Base-by-base conservation (phyloP, 306 rosid genomes). In the Hippophae gyantsensis region DNA sequence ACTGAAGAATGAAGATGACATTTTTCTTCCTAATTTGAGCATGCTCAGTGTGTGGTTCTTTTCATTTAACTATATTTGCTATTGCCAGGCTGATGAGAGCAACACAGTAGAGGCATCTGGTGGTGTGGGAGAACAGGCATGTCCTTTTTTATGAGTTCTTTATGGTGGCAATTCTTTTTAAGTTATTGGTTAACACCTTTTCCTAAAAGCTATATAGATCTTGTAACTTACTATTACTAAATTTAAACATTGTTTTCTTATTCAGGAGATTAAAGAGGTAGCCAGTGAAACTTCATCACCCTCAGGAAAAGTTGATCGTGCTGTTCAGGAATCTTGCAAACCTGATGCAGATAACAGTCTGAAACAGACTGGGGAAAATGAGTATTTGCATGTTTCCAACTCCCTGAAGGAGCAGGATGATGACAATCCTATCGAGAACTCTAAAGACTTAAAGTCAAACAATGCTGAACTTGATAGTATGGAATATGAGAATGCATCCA, bases 281-380 rank as follows among this genome's bases (percentile, higher is more conserved):
- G 43, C 69, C 42, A 58, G 62, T 2, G 79, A 66, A 64, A 72
- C 60, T 18, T 18, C 23, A 43, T 68, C 60, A n/a, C 64, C 84
- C 10, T 53, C 78, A 57, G 79, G 74, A 53, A 65, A 75, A 72
- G 80, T 54, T 56, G 73, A 79, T 72, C 66, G 68, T 53, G 73
- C 69, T 53, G 27, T 49, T 11, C 81, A 75, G 44, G 62, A 56
- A 74, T 73, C 79, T 68, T 66, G 77, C 12, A 81, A 72, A 65
- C 56, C 81, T 13, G 77, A 80, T 55, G 53, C 75, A 80, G 77
- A 79, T 70, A 87, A 87, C 64, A 90, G 95, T 53, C 65, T 58
- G 55, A 69, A 74, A 45, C 69, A 58, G 57, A 71, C 68, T 41
- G 80, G 61, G 56, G 87, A 80, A 60, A 81, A 77, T 47, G 69